Conservation (phyloP, 257 asterid genomes). For the Solanum boliviense region DNA sequence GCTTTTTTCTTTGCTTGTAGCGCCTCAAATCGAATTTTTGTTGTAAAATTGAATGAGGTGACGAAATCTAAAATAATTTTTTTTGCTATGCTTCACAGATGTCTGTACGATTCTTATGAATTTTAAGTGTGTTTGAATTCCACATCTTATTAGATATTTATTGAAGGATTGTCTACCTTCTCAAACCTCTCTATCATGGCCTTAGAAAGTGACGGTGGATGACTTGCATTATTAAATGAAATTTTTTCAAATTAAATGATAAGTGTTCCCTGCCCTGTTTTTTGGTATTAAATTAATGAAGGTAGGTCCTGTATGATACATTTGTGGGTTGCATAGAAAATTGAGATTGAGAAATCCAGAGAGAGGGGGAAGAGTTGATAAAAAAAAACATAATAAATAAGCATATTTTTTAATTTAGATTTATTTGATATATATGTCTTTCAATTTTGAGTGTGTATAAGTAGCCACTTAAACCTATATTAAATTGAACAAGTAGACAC, state of each 20-base stretch:
- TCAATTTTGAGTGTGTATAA: rapidly evolving
- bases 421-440: no score
- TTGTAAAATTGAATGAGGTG: no score
- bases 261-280: background rate
- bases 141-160: rapidly evolving
- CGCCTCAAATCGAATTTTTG: rapidly evolving
- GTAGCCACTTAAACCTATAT: no score
- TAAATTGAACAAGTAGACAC: no score
- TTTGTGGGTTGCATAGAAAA: background rate
- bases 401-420: rapidly evolving
- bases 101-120: rapidly evolving
- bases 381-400: no score
- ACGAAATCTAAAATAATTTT: rapidly evolving
- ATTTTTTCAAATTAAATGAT: no score
- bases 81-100: rapidly evolving
- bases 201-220: no score
- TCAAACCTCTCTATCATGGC: rapidly evolving
- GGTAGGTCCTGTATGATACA: background rate
- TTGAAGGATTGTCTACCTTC: background rate
- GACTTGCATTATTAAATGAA: background rate
- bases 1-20: background rate
- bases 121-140: no score
- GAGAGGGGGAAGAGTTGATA: background rate
- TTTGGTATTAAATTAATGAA: background rate
- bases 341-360: background rate